Evolutionary conservation across 495 filamentous ascomycete genomes (phyloP), one percentile per base, ranked within the genome.

Genomic region (Penicillium argentinense): DNA sequence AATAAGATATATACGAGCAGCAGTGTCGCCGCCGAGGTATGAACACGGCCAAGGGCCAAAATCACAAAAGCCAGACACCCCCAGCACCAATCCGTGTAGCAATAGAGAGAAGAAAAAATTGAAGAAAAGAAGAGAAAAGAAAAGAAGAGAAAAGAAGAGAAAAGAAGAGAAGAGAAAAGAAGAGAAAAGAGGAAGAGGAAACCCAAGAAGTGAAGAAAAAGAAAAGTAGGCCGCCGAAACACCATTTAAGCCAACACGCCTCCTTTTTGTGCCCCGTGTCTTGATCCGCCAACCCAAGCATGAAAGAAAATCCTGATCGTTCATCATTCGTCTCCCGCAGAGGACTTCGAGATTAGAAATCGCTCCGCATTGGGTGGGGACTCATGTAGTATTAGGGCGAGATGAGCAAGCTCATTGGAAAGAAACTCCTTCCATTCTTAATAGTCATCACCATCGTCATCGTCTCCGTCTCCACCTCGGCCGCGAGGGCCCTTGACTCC

Each of bases 391-490:
- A n/a, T 9, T 36, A 12, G 17, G 33, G 12, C n/a, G 17, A 19
- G 14, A 36, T 36, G 17, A 36, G 17, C 17, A 36, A 36, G 16
- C 17, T 22, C 33, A 36, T 36, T n/a, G n/a, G n/a, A 18, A 18
- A 36, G 9, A 36, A 21, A 14, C 8, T 16, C 17, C 29, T 14
- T 33, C 7, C 6, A 33, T 13, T 28, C 17, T 49, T 57, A 70
- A 40, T 63, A 60, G 29, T 68, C 59, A 12, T 42, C 27, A 18
- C 62, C 57, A n/a, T 64, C 59, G 12, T 71, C 69, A 22, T 78
- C 85, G 30, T 85, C 81, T n/a, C 82, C 83, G 22, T 83, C 81
- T 14, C 80, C 80, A 39, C 76, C 75, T 33, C 79, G 73, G 37
- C 83, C 80, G 39, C 74, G 79, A 9, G 76, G 62, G 2, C 76